Base-by-base conservation (phyloP, 2,329 filamentous ascomycete genomes). In the Aureobasidium sp. region DNA sequence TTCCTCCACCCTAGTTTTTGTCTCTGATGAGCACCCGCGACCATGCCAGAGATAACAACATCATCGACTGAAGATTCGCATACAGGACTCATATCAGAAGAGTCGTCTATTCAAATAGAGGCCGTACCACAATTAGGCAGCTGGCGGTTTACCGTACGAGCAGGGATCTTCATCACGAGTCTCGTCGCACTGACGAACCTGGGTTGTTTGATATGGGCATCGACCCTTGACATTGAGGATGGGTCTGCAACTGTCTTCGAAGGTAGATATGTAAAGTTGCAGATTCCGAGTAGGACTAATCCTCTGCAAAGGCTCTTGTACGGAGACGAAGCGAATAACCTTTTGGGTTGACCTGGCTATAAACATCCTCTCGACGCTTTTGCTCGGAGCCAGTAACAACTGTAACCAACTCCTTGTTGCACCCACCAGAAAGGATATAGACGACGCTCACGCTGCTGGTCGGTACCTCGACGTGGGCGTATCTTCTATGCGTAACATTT, bases 351-450 rank as follows among this genome's bases (percentile, higher is more conserved):
- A 83, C 68, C 66, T 82, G 29, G 62, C 75, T 2, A 77, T 84
- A 67, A 83, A 83, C 69, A 62, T 74, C 0, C 69, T 81, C 36
- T 75, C 76, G 34, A 81, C 79, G 0, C 61, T 75, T 1, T 63
- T 82, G 17, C 72, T 82, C 0, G 73, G 74, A 1, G 78, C 78
- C 5, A 79, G 76, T 43, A 82, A 81, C 66, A 82, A 79, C 63
- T 77, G 74, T 61, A 82, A 82, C 78, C 82, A 84, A 63, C 73
- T 77, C 24, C 69, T 84, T 13, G 76, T 71, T 13, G 75, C 81
- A 0, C 82, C 82, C 0, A 82, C 78, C 0, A 70, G 82, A 27
- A 63, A 67, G 9, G 79, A 84, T 44, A 68, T 84, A 12, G 77
- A 84, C 52, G 65, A 65, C 15, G 80, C 79, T 0, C 82, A 85